A percentile compares a stretch with the other conserved stretches of the same genome.
Conservation (phyloP, 441 rosid species). For the Theobroma grandiflorum region DNA sequence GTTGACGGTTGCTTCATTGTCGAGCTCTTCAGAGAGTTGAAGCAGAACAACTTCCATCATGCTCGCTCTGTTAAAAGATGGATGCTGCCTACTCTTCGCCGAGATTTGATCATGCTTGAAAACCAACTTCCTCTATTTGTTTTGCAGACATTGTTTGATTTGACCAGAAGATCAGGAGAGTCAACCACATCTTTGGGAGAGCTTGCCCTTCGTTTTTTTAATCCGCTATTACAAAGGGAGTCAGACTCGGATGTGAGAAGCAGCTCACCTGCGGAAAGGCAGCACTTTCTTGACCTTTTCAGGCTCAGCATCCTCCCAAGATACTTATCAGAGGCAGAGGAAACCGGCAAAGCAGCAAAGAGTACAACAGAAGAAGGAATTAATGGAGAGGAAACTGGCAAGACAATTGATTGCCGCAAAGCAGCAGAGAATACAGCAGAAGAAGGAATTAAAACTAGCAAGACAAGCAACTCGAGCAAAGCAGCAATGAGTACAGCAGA, state of each 20-base stretch:
- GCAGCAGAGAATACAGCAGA: too few relatives aligned
- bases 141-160: conserved; percentile 12
- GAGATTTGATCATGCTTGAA: conserved; percentile 29
- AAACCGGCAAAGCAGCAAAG: neutral
- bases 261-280: neutral
- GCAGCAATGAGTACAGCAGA: neutral
- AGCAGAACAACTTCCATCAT: neutral
- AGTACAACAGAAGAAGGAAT: neutral
- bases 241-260: neutral
- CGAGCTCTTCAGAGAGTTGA: conserved; percentile 23
- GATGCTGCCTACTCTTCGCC: conserved; percentile 28
- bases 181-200: conserved; percentile 16
- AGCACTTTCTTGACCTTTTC: conserved; percentile 28
- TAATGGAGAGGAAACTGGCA: neutral
- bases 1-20: conserved; percentile 27
- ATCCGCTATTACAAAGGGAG: conserved; percentile 15
- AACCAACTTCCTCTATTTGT: conserved; percentile 27
- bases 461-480: neutral
- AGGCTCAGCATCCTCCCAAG: conserved; percentile 25
- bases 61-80: conserved; percentile 16
- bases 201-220: conserved; percentile 18
- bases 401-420: too few relatives aligned
- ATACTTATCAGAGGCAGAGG: neutral
- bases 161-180: conserved; percentile 6
- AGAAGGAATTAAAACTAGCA: neutral